A percentile compares a stretch with the other conserved stretches of the same genome.
Conservation (phyloP, 2,329 filamentous ascomycete species). For the Parascedosporium putredinis region DNA sequence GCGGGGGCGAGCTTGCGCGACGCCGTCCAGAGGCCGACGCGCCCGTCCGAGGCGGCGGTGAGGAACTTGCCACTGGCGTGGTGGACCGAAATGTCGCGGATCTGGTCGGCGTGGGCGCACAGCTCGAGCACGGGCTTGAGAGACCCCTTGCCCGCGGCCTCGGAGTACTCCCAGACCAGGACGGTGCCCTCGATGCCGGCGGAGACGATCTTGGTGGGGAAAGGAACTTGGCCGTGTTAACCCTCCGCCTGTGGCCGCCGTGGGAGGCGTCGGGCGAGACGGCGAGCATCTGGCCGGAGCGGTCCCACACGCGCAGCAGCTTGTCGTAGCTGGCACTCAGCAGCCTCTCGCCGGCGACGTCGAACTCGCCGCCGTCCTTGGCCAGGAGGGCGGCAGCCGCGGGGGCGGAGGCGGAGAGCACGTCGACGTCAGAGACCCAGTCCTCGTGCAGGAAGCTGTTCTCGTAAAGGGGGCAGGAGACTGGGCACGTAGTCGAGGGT, state of each 20-base stretch:
- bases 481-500: slow-evolving; percentile 90
- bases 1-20: slow-evolving; percentile 66
- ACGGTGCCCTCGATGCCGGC: slow-evolving; percentile 77
- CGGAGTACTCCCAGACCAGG: slow-evolving; percentile 79
- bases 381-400: slow-evolving; percentile 40
- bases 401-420: slow-evolving; percentile 58
- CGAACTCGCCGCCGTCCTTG: slow-evolving; percentile 23
- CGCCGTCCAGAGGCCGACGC: slow-evolving; percentile 80
- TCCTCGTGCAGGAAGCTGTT: slow-evolving; percentile 95
- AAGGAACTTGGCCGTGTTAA: slow-evolving; percentile 78
- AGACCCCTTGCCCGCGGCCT: slow-evolving; percentile 55
- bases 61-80: slow-evolving; percentile 65
- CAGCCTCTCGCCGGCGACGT: slow-evolving; percentile 41
- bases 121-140: slow-evolving; percentile 70
- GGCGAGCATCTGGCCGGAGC: slow-evolving; percentile 73
- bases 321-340: slow-evolving; percentile 94
- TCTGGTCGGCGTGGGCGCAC: slow-evolving; percentile 66
- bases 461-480: slow-evolving; percentile 77
- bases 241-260: slow-evolving; percentile 64
- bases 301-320: slow-evolving; percentile 78
- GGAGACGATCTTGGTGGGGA: slow-evolving; percentile 63
- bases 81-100: slow-evolving; percentile 69
- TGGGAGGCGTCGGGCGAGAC: slow-evolving; percentile 56
- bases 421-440: slow-evolving; percentile 84
- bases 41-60: slow-evolving; percentile 75